Base-by-base conservation (phyloP, 2,329 filamentous ascomycete genomes). In the Thielaviopsis euricoi region DNA sequence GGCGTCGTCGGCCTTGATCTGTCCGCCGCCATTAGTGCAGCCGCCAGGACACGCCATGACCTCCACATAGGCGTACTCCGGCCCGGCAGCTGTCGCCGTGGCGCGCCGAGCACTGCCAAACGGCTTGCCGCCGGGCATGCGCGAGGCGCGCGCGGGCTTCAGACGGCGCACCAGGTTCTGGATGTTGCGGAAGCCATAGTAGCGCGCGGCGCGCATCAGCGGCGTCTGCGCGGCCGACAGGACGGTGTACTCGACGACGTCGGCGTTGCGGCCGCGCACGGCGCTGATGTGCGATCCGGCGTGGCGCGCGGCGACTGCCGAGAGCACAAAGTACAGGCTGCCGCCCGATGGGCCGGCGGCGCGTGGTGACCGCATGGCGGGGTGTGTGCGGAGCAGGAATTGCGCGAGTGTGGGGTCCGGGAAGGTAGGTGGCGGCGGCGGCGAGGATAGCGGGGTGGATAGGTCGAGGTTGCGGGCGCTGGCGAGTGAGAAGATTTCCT, bases 1-100 rank as follows among this genome's bases (percentile, higher is more conserved):
- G 6, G 86, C 81, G 67, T 97, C 93, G 56, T 89, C 87, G 25
- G 88, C 81, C 67, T 95, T 95, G 67, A 98, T 84, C 73, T 98
- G 93, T 0, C 93, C 93, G 43, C 93, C 93, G 1, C 93, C 93
- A 65, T 98, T 98, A 57, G 93, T 98, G 72, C 93, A 98, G 2
- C 93, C 93, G n/a, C 93, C 93, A 0, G 93, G 93, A 69, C 93
- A 98, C 15, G 93, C 93, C 93, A 98, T 98, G 60, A 98, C 93
- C 71, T 98, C 93, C 26, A 97, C 87, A 70, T 95, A 97, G n/a
- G 86, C 79, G 68, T 90, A 90, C 40, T 95, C 88, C 19, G 69
- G 66, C 17, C 37, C 51, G 5, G 72, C 70, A 19, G 70, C 67
- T 19, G 73, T 65, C 64, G 78, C 79, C 6, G 72, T 79, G 17